Percentiles rank a stretch among this genome's conserved stretches.
Evolutionary conservation across 176 grass and related monocot genomes (phyloP).

Genomic region (Bonia amplexicaulis): DNA sequence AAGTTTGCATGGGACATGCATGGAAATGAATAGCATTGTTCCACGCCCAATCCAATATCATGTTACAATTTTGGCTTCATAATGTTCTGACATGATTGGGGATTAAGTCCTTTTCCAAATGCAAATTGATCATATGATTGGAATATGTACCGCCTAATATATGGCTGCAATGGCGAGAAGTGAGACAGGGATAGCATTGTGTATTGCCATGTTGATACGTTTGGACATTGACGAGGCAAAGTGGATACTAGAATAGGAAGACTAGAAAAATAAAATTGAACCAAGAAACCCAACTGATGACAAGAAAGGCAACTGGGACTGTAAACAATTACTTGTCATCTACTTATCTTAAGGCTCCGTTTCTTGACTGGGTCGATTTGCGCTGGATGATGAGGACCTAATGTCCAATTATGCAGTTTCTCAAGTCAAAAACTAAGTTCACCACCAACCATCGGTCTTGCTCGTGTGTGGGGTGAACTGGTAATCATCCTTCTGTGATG

Average conservation of each 20-base stretch:
- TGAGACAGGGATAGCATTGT: background rate
- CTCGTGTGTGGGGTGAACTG: background rate
- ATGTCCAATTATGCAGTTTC: background rate
- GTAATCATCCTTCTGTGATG: background rate
- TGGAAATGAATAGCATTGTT: background rate
- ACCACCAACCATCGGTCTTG: background rate
- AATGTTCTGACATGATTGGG: background rate
- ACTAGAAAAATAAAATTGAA: background rate
- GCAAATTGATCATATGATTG: background rate
- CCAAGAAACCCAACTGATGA: background rate
- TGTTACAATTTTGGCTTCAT: background rate
- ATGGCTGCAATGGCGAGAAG: background rate
- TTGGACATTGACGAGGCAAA: background rate
- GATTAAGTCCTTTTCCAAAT: background rate
- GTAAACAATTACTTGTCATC: background rate
- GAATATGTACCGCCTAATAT: background rate
- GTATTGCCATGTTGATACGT: background rate
- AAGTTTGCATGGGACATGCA: background rate
- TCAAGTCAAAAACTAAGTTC: background rate
- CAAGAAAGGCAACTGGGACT: background rate
- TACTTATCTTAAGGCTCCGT: background rate
- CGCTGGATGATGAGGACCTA: background rate
- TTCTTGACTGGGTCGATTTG: background rate
- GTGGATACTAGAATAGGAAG: background rate
- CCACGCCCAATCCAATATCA: background rate